A percentile compares a stretch with the other conserved stretches of the same genome.
These are phyloP conservation scores for Syncephalis plumigaleata DNA, from an alignment of 371 early-diverging fungal genomes.

Conservation along the genomic window DNA sequence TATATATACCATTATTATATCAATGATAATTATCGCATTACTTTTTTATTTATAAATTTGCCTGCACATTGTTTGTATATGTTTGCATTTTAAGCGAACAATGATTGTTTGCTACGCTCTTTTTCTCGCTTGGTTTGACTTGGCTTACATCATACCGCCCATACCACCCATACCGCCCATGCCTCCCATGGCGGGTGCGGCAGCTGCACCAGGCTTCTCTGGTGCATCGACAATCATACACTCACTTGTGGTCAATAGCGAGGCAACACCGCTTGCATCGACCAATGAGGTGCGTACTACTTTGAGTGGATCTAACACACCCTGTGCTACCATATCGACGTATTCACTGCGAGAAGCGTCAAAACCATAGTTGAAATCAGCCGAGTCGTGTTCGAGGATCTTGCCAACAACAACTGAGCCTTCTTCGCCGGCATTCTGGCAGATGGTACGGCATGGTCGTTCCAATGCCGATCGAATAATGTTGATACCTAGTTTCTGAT, in stretches of 20 bases:
- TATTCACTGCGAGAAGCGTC: constrained; percentile 85
- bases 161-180: constrained; percentile 52
- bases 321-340: constrained; percentile 85
- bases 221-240: constrained; percentile 93
- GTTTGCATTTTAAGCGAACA: no score
- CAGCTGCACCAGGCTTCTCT: constrained; percentile 35
- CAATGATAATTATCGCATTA: no score
- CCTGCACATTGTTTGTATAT: no score
- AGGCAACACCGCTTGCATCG: constrained; percentile 91
- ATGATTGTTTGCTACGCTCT: no score
- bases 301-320: constrained; percentile 95
- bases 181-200: constrained; percentile 12
- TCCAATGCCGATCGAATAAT: constrained; percentile 85
- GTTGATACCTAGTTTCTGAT: constrained; percentile 90
- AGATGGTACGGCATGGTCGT: constrained; percentile 84
- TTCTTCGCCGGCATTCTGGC: constrained; percentile 91
- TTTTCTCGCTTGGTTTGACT: no score
- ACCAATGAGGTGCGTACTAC: constrained; percentile 92
- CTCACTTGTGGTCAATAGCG: constrained; percentile 89
- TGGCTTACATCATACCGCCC: constrained; percentile 28
- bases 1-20: no score
- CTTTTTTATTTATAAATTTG: no score
- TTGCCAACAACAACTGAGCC: constrained; percentile 93
- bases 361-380: constrained; percentile 77
- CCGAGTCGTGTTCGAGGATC: constrained; percentile 53